These are phyloP conservation scores for Beauveria bassiana DNA, from an alignment of 2,329 filamentous ascomycete genomes.

Conservation along the genomic window DNA sequence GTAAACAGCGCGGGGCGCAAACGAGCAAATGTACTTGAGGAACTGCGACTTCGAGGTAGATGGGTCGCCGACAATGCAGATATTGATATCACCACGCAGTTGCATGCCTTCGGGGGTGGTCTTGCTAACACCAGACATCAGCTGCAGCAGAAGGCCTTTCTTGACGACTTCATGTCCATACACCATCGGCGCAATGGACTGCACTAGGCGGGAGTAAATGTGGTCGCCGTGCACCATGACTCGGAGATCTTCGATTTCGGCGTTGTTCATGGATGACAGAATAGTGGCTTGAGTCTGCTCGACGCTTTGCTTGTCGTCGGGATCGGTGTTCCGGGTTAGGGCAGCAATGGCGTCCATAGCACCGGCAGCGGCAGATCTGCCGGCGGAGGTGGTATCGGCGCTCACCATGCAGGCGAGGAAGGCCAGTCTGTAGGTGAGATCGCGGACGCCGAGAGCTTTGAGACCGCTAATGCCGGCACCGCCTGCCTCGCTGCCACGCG, in stretches of 20 bases:
- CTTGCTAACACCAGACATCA: slow-evolving; percentile 95
- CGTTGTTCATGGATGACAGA: slow-evolving; percentile 72
- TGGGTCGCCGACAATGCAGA: slow-evolving; percentile 95
- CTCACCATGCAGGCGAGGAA: slow-evolving; percentile 96
- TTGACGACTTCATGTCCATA: slow-evolving; percentile 97
- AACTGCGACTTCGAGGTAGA: slow-evolving; percentile 98
- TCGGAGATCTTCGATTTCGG: slow-evolving; percentile 87
- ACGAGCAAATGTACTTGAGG: slow-evolving; percentile 93
- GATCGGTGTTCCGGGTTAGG: slow-evolving; percentile 54
- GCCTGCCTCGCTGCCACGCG: slow-evolving; percentile 70
- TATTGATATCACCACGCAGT: slow-evolving; percentile 94
- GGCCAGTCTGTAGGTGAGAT: slow-evolving; percentile 91
- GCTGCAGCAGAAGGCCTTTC: slow-evolving; percentile 86
- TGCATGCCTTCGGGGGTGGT: slow-evolving; percentile 90
- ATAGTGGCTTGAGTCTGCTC: slow-evolving; percentile 84
- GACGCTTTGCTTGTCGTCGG: slow-evolving; percentile 62
- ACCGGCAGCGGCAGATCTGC: slow-evolving; percentile 55
- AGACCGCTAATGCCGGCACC: slow-evolving; percentile 80
- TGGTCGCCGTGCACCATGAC: slow-evolving; percentile 92
- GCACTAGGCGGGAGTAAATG: slow-evolving; percentile 86
- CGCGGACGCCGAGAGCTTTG: slow-evolving; percentile 86
- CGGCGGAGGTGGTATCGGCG: slow-evolving; percentile 74
- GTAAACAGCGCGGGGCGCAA: slow-evolving; percentile 94
- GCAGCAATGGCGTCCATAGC: slow-evolving; percentile 79
- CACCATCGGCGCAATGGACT: slow-evolving; percentile 92